A percentile compares a stretch with the other conserved stretches of the same genome.
phyloP scores from a whole-genome alignment of 2,329 filamentous ascomycete genomes.

The Sclerotinia sclerotiorum region DNA sequence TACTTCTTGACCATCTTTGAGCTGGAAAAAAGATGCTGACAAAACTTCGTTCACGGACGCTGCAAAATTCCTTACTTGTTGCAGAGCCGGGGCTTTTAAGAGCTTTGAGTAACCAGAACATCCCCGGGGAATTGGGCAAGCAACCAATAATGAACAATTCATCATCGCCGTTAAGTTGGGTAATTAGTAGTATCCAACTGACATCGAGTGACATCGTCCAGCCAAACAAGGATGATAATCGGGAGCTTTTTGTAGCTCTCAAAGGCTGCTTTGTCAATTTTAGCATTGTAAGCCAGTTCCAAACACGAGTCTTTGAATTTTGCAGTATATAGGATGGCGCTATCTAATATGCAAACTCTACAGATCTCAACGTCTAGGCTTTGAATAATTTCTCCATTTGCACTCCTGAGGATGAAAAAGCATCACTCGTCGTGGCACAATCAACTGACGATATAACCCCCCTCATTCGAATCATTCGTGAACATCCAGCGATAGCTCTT shows the following conservation, averaged over 20 bases:
- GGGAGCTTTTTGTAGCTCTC: constrained; percentile 54
- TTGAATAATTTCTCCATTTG: neutral
- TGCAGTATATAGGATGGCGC: constrained; percentile 25
- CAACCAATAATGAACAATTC: too few relatives aligned
- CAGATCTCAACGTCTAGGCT: neutral
- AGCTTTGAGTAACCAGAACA: too few relatives aligned
- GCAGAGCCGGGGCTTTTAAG: too few relatives aligned
- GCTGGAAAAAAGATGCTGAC: too few relatives aligned
- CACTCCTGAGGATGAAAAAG: neutral
- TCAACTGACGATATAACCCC: neutral
- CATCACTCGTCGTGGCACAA: neutral
- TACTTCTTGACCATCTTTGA: too few relatives aligned
- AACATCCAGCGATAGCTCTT: neutral
- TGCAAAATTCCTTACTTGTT: too few relatives aligned
- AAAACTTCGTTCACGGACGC: too few relatives aligned
- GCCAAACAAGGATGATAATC: constrained; percentile 44
- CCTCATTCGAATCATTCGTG: neutral
- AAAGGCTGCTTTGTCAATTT: constrained; percentile 48
- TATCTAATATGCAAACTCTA: neutral
- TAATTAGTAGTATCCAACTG: too few relatives aligned
- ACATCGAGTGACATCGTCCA: constrained; percentile 43
- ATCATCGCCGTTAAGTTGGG: too few relatives aligned
- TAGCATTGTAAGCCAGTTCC: constrained; percentile 51
- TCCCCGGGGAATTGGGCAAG: too few relatives aligned
- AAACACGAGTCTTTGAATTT: constrained; percentile 43